Base-by-base conservation (phyloP, 2,329 filamentous ascomycete genomes). In the Sordariomycetes sp. region DNA sequence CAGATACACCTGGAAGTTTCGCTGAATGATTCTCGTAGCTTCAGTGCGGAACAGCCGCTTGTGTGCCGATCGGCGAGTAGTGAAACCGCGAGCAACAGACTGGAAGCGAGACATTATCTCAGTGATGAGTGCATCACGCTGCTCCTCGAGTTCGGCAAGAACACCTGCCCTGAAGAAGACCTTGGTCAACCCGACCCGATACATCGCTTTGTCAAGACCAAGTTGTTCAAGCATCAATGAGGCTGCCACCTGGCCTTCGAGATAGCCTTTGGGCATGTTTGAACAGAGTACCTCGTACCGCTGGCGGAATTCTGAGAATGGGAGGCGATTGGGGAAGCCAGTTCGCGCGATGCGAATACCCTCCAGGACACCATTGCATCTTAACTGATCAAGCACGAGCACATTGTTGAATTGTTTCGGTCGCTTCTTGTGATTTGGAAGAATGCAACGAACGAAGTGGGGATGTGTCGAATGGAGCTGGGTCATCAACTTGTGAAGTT, bases 341-440 rank as follows among this genome's bases (percentile, higher is more conserved):
- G 93, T 98, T 30, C 92, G 79, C 17, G 92, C 92, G 57, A 98
- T 98, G 40, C 92, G 78, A 50, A 98, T 98, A 41, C 92, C 92
- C 61, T 98, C 92, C n/a, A 98, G 70, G 3, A 98, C 92, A 82
- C 92, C 92, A 54, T 98, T 98, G 62, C 92, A 98, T 34, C 92
- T 79, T n/a, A 98, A 66, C 55, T 98, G 93, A 50, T 98, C 92
- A 6, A 98, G 71, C 2, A 98, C 93, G n/a, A 98, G 74, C 3
- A 87, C 76, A 4, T 85, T 86, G 51, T 83, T 85, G 57, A 96
- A 86, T 52, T 88, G 83, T 59, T 98, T 98, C 1, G 92, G 86
- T 17, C 81, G 75, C 61, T 98, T 98, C 61, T 94, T 95, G 66
- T 98, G 92, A 52, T 98, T 98, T 4, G 92, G 93, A 39, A 98